Conservation (phyloP, 441 rosid species). For the Omphalea diandra region DNA sequence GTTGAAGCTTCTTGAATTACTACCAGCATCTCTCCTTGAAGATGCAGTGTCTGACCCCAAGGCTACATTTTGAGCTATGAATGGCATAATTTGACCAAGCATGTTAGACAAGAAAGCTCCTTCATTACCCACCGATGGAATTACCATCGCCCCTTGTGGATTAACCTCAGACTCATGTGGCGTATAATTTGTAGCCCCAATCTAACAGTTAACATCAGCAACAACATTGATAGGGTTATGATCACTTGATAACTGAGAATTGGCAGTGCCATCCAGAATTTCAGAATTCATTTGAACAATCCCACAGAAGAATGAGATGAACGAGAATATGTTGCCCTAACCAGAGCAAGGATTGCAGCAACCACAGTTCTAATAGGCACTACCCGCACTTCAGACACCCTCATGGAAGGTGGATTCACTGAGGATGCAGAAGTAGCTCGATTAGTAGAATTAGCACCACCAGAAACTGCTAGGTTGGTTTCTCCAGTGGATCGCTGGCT, state of each 20-base stretch:
- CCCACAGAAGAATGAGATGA: not conserved
- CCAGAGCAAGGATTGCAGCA: not conserved
- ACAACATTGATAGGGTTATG: not conserved
- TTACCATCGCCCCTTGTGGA: not conserved
- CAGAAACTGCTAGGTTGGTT: not conserved
- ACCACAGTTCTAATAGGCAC: not conserved
- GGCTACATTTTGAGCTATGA: not conserved
- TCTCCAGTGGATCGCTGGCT: conserved; percentile 1
- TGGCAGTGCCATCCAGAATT: not conserved
- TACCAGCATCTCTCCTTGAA: not conserved
- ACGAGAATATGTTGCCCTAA: not conserved
- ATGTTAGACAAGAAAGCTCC: conserved; percentile 1
- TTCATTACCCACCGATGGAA: not conserved
- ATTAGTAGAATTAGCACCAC: not conserved
- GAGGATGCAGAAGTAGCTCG: not conserved
- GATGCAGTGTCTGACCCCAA: not conserved
- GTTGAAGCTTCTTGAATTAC: not conserved
- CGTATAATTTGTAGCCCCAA: not conserved
- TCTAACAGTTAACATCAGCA: not conserved
- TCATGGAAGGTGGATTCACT: not conserved
- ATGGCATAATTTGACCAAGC: conserved; percentile 6
- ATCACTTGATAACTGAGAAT: not conserved
- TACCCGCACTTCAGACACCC: conserved; percentile 3
- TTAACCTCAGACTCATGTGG: not conserved
- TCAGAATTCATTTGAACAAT: not conserved